These are phyloP conservation scores for Novakomyces olei DNA, from an alignment of 805 yeast species.

Conservation along the genomic window DNA sequence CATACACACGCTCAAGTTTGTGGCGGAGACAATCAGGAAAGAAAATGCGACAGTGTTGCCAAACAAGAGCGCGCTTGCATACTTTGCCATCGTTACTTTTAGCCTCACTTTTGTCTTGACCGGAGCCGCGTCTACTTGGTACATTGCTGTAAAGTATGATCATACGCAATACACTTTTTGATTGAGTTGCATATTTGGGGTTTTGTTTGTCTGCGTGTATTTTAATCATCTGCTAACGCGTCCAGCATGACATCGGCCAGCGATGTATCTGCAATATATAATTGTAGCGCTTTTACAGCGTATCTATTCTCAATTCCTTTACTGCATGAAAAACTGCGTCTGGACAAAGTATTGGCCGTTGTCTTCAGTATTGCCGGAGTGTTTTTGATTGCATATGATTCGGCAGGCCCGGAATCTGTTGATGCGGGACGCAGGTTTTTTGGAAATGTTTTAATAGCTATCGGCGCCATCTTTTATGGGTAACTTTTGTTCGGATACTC, in stretches of 20 bases:
- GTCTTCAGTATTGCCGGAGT: constrained; percentile 54
- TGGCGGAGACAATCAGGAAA: too few relatives aligned
- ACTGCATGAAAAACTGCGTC: constrained; percentile 39
- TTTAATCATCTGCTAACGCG: too few relatives aligned
- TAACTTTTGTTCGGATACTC: too few relatives aligned
- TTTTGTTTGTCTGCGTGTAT: too few relatives aligned
- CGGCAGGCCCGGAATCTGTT: constrained; percentile 16
- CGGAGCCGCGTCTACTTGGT: constrained; percentile 63
- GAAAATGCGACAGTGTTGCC: too few relatives aligned
- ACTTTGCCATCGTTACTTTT: too few relatives aligned
- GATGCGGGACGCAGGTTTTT: constrained; percentile 11
- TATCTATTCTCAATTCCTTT: constrained; percentile 63
- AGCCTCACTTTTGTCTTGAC: too few relatives aligned
- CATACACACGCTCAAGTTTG: too few relatives aligned
- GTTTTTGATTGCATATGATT: constrained; percentile 47
- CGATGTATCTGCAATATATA: constrained; percentile 76
- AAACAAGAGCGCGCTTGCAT: too few relatives aligned
- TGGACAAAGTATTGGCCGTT: constrained; percentile 46
- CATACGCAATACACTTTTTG: background rate
- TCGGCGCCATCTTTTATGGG: constrained; percentile 24
- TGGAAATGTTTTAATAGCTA: constrained; percentile 49
- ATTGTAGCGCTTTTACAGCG: constrained; percentile 76
- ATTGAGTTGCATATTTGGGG: background rate
- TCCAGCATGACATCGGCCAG: constrained; percentile 47
- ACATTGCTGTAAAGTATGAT: constrained; percentile 40